Evolutionary conservation across 1,284 basidiomycete genomes (phyloP), one percentile per base, ranked within the genome.

Genomic region (Anthracocystis walkeri): DNA sequence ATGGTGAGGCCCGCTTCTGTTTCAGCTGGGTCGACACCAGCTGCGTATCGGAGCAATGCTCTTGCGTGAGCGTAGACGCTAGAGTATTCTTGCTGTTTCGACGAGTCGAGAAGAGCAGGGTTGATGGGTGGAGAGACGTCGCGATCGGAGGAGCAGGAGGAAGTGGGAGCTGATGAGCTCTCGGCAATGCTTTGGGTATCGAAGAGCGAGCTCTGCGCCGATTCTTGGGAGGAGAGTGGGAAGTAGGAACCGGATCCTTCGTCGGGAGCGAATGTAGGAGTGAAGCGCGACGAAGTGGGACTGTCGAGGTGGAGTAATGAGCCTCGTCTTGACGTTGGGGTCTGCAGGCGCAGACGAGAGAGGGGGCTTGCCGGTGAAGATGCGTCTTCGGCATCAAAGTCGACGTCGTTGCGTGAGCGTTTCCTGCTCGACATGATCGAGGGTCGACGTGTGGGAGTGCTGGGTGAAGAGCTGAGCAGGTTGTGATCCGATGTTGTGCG

Each of bases 61-160:
- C 83, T 70, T n/a, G 86, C 86, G 58, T 85, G 84, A 0, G 83
- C 82, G 61, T 85, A 86, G 27, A 86, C 67, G 74, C 85, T 82
- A 33, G 81, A 65, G 58, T 67, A 80, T 25, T 56, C 60, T 35
- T 75, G 63, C 27, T 35, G 41, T 27, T n/a, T 18, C 16, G 58
- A 23, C 7, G 62, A 44, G n/a, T 62, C 51, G 52, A 70, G 58
- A 20, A 63, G 38, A 2, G 48, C 56, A 20, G 53, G 14, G 23
- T 56, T 51, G 29, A 56, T 46, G 8, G 77, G 53, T 8, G 72
- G 64, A 23, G 71, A 67, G n/a, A 57, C 50, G 25, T 71, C 72
- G 41, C 68, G 64, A 6, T 67, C 64, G 25, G 70, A 65, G 16
- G 60, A 59, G 64, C 67, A 67, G 21, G 68, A 75, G 6, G 68